Percentiles rank a stretch among this genome's conserved stretches.
Evolutionary conservation across 176 grass and related monocot species (phyloP).

Genomic region (Cocos nucifera): DNA sequence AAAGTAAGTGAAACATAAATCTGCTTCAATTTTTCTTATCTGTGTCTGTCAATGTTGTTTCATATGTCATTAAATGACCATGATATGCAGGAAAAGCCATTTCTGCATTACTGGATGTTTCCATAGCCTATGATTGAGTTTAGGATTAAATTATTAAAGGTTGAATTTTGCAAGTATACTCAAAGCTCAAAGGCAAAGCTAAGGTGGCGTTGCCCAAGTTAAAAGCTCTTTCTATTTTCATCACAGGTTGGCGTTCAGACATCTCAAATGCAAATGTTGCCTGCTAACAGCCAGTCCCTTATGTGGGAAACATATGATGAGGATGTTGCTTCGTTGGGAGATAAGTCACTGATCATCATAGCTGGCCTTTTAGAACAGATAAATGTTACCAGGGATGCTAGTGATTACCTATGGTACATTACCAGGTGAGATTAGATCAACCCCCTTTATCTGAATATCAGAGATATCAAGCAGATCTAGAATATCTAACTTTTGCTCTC

Average conservation of each 20-base stretch:
- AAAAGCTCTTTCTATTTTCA: neutral
- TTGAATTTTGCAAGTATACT: too few relatives aligned
- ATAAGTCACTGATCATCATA: constrained; percentile 43
- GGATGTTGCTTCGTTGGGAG: constrained; percentile 72
- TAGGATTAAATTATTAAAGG: too few relatives aligned
- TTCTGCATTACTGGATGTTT: too few relatives aligned
- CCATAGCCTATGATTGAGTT: too few relatives aligned
- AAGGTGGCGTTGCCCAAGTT: too few relatives aligned
- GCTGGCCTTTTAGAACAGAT: constrained; percentile 90
- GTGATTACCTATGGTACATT: constrained; percentile 97
- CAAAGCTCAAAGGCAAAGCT: too few relatives aligned
- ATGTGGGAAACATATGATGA: constrained; percentile 93
- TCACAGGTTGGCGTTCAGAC: constrained; percentile 93
- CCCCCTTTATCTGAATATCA: neutral
- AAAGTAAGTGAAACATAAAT: constrained; percentile 39
- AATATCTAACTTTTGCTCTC: too few relatives aligned
- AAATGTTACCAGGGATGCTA: constrained; percentile 80
- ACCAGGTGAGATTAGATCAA: constrained; percentile 46
- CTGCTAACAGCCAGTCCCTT: constrained; percentile 51
- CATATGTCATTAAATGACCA: too few relatives aligned
- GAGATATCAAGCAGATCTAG: too few relatives aligned
- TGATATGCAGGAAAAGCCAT: too few relatives aligned
- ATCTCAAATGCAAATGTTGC: constrained; percentile 97
- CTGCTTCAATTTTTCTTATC: too few relatives aligned
- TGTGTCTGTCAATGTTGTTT: too few relatives aligned